phyloP scores from a whole-genome alignment of 352 stramenopile genomes.

The Pythium sukuiense region DNA sequence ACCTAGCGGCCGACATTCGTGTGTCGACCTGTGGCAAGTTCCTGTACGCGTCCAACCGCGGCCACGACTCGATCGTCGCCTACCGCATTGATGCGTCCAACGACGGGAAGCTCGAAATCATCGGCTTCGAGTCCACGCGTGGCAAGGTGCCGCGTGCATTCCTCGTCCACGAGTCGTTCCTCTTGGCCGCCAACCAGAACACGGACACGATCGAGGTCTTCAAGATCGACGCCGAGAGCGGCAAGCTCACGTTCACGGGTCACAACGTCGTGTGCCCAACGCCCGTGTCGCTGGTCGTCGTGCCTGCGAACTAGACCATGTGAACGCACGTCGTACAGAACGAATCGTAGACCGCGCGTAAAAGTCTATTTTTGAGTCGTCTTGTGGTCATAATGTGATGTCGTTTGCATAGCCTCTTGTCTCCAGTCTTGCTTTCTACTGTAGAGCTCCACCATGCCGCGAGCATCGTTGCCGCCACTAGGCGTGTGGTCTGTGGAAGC shows the following conservation, averaged over 20 bases:
- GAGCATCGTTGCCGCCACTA: slow-evolving; percentile 4
- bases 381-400: slow-evolving; percentile 5
- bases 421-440: background rate
- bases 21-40: slow-evolving; percentile 39
- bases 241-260: slow-evolving; percentile 37
- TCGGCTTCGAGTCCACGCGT: slow-evolving; percentile 35
- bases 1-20: slow-evolving; percentile 36
- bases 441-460: slow-evolving; percentile 5
- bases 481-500: slow-evolving; percentile 48
- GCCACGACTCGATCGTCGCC: slow-evolving; percentile 40
- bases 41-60: slow-evolving; percentile 49
- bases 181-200: slow-evolving; percentile 54
- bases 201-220: slow-evolving; percentile 49
- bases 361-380: slow-evolving; percentile 6
- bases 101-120: slow-evolving; percentile 25
- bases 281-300: slow-evolving; percentile 37
- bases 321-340: background rate
- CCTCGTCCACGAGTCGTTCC: slow-evolving; percentile 29
- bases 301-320: slow-evolving; percentile 15
- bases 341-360: background rate
- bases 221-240: slow-evolving; percentile 34
- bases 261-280: slow-evolving; percentile 33
- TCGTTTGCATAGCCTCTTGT: background rate
- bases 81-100: slow-evolving; percentile 31
- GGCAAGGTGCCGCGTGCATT: slow-evolving; percentile 40